Conservation (phyloP, 2,329 filamentous ascomycete species). For the Fusarium chaquense region DNA sequence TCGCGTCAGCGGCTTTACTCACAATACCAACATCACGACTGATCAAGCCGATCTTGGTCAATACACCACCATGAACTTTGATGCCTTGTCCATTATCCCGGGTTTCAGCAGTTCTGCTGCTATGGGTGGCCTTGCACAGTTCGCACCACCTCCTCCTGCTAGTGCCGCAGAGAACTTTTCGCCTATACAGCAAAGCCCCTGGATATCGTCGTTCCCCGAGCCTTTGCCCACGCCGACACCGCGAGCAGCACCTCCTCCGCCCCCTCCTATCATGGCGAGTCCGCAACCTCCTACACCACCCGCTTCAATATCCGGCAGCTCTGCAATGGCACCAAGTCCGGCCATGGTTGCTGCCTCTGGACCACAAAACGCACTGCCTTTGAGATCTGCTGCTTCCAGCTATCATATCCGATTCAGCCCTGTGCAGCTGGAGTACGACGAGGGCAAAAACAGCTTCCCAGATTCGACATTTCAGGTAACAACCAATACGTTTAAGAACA, state of each 20-base stretch:
- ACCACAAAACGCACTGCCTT: constrained; percentile 25
- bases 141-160: constrained; percentile 52
- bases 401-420: constrained; percentile 64
- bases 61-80: constrained; percentile 59
- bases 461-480: constrained; percentile 62
- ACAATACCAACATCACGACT: constrained; percentile 59
- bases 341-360: constrained; percentile 39
- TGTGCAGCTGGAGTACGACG: constrained; percentile 61
- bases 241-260: constrained; percentile 37
- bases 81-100: constrained; percentile 61
- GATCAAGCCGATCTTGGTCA: constrained; percentile 55
- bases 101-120: constrained; percentile 51
- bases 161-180: constrained; percentile 51
- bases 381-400: constrained; percentile 32
- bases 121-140: constrained; percentile 49
- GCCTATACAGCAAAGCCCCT: constrained; percentile 53
- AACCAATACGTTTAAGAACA: constrained; percentile 73
- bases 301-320: constrained; percentile 48
- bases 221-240: constrained; percentile 40
- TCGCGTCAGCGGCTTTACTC: constrained; percentile 61
- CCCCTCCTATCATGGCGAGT: constrained; percentile 50
- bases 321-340: constrained; percentile 34
- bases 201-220: constrained; percentile 53
- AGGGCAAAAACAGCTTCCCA: constrained; percentile 56
- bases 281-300: constrained; percentile 50